A percentile compares a stretch with the other conserved stretches of the same genome.
phyloP scores from a whole-genome alignment of 2,329 filamentous ascomycete genomes.

The Trichoderma cornu-damae region DNA sequence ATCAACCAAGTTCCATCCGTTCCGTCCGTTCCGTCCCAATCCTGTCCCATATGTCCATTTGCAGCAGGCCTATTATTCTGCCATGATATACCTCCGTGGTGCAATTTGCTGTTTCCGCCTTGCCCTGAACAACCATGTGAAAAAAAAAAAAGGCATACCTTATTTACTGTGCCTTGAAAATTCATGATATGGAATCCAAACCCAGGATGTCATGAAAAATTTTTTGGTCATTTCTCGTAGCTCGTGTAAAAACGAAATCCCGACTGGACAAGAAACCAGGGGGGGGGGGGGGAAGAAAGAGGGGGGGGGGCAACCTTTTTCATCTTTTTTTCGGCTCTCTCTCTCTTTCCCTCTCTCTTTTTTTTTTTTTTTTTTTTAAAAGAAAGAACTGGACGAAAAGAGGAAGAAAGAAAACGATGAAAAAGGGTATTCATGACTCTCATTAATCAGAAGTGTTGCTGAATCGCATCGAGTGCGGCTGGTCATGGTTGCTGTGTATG shows the following conservation, averaged over 20 bases:
- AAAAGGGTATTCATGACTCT: slow-evolving; percentile 5
- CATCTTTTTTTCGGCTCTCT: neutral
- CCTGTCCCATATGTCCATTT: slow-evolving; percentile 13
- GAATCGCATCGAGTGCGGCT: slow-evolving; percentile 12
- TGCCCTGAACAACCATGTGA: slow-evolving; percentile 3
- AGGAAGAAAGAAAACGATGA: neutral
- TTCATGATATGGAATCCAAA: slow-evolving; percentile 2
- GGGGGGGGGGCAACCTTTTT: neutral
- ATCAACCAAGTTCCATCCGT: slow-evolving; percentile 5
- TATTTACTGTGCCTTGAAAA: neutral
- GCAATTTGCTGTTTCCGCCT: slow-evolving; percentile 15
- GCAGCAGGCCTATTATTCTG: slow-evolving; percentile 8
- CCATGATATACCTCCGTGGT: neutral
- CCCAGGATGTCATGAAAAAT: slow-evolving; percentile 3
- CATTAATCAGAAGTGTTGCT: slow-evolving; percentile 16
- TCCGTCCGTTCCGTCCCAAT: slow-evolving; percentile 10
- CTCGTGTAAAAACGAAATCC: slow-evolving; percentile 13
- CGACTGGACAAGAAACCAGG: neutral
- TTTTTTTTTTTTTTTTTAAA: too few relatives aligned
- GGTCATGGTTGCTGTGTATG: slow-evolving; percentile 1
- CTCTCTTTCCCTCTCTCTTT: too few relatives aligned
- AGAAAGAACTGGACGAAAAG: neutral
- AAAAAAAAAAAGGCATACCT: slow-evolving; percentile 14
- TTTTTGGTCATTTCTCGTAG: slow-evolving; percentile 19
- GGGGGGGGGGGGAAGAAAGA: too few relatives aligned